Evolutionary conservation across 257 asterid species (phyloP).

Genomic region (Prunella vulgaris): DNA sequence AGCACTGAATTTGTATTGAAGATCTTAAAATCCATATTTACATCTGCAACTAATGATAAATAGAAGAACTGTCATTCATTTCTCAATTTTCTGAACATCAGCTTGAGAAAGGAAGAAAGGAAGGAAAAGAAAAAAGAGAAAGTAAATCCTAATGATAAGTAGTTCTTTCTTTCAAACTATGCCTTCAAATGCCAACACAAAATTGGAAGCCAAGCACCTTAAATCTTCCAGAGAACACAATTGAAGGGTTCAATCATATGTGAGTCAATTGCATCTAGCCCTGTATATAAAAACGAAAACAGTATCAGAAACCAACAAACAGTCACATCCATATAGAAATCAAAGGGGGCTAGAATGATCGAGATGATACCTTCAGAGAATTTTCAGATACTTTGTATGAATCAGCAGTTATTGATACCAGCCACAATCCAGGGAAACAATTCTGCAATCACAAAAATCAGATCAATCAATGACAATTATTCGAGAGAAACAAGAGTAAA

Average conservation of each 20-base stretch:
- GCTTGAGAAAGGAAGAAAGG: not conserved
- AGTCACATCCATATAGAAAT: slow-evolving; percentile 2
- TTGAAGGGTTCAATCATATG: slow-evolving; percentile 27
- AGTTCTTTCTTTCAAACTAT: slow-evolving; percentile 28
- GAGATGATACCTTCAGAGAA: slow-evolving; percentile 47
- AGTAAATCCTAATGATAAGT: slow-evolving; percentile 17
- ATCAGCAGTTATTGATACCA: slow-evolving; percentile 51
- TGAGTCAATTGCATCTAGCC: slow-evolving; percentile 37
- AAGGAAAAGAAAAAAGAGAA: not conserved
- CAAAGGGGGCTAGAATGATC: not conserved
- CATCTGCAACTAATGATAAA: slow-evolving; percentile 32
- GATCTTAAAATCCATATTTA: slow-evolving; percentile 33
- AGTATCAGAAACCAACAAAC: slow-evolving; percentile 11
- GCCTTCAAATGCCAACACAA: slow-evolving; percentile 37
- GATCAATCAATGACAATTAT: slow-evolving; percentile 4
- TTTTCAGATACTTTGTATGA: slow-evolving; percentile 62
- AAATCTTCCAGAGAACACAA: slow-evolving; percentile 29
- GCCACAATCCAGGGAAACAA: slow-evolving; percentile 66
- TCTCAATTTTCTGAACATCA: slow-evolving; percentile 24
- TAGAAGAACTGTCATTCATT: slow-evolving; percentile 20
- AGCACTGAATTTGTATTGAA: slow-evolving; percentile 14
- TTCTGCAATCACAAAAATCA: slow-evolving; percentile 36
- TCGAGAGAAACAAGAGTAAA: not conserved
- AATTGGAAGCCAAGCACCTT: slow-evolving; percentile 33
- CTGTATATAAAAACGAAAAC: slow-evolving; percentile 28